These are phyloP conservation scores for Dactylellina drechsleri DNA, from an alignment of 2,329 filamentous ascomycete species.

Conservation along the genomic window DNA sequence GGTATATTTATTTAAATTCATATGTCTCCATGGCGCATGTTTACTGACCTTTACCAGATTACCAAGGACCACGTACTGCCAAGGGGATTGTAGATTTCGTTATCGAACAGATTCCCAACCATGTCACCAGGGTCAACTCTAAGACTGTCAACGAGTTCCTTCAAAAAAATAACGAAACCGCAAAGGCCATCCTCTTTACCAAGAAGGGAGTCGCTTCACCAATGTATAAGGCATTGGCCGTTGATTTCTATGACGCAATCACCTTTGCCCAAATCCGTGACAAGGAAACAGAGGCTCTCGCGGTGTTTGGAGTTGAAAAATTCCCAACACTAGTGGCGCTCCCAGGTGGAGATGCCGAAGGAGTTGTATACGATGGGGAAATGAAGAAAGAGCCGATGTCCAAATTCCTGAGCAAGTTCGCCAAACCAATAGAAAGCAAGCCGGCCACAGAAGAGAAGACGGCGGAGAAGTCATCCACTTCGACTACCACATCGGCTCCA, in stretches of 20 bases:
- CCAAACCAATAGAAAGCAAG: conserved; percentile 72
- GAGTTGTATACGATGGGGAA: conserved; percentile 80
- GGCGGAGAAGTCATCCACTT: conserved; percentile 59
- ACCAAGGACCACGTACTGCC: conserved; percentile 83
- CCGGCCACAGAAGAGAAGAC: conserved; percentile 63
- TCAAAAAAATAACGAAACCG: conserved; percentile 71
- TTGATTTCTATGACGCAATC: conserved; percentile 86
- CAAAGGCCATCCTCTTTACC: conserved; percentile 91
- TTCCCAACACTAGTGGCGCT: conserved; percentile 85
- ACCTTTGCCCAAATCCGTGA: conserved; percentile 82
- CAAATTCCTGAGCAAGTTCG: conserved; percentile 82
- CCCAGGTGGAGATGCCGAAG: conserved; percentile 74
- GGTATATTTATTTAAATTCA: conserved; percentile 32
- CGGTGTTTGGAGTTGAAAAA: conserved; percentile 77
- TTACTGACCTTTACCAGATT: conserved; percentile 68
- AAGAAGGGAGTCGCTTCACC: conserved; percentile 90
- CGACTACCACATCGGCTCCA: conserved; percentile 56
- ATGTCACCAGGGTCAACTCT: conserved; percentile 77
- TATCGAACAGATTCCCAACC: conserved; percentile 87
- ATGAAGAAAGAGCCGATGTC: conserved; percentile 85
- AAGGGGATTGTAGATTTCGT: conserved; percentile 88
- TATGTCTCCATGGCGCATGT: not conserved
- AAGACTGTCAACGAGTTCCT: conserved; percentile 82
- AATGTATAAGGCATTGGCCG: conserved; percentile 82
- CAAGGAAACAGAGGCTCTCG: conserved; percentile 78